Conservation (phyloP, 176 grass and related monocot genomes). For the Pontederia paniculata region DNA sequence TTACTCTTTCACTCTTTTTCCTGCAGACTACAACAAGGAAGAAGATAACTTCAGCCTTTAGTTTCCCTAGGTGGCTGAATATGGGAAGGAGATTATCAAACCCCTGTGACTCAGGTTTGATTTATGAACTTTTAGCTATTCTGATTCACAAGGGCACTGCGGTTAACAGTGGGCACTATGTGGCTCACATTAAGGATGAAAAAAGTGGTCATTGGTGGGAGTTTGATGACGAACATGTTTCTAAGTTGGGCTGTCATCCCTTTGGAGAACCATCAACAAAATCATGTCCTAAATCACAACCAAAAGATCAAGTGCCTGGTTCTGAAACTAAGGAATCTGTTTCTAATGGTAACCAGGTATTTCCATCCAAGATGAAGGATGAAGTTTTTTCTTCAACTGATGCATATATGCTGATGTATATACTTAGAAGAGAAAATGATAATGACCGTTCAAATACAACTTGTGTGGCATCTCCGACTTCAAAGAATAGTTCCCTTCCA, state of each 20-base stretch:
- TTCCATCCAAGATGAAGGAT: slow-evolving; percentile 4
- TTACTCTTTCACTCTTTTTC: slow-evolving; percentile 7
- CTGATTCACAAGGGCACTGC: slow-evolving; percentile 90
- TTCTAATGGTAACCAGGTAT: slow-evolving; percentile 29
- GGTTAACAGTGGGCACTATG: slow-evolving; percentile 97
- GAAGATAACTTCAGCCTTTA: slow-evolving; percentile 94
- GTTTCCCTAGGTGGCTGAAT: slow-evolving; percentile 63
- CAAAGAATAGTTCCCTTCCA: slow-evolving; percentile 47
- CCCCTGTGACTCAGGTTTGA: slow-evolving; percentile 36
- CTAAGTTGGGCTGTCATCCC: slow-evolving; percentile 74
- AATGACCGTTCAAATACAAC: slow-evolving; percentile 26
- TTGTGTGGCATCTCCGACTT: background rate
- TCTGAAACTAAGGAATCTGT: slow-evolving; percentile 14
- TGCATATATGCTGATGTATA: slow-evolving; percentile 99
- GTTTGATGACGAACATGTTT: slow-evolving; percentile 97
- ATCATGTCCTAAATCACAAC: slow-evolving; percentile 45
- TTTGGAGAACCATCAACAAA: slow-evolving; percentile 67
- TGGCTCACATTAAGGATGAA: slow-evolving; percentile 97
- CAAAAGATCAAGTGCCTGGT: slow-evolving; percentile 27
- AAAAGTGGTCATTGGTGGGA: slow-evolving; percentile 87
- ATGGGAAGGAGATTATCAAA: slow-evolving; percentile 58
- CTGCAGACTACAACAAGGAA: slow-evolving; percentile 90
- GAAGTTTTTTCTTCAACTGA: slow-evolving; percentile 90
- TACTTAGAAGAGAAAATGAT: slow-evolving; percentile 32
- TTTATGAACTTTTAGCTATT: slow-evolving; percentile 77